Evolutionary conservation across 352 stramenopile genomes (phyloP).

Genomic region (Phytophthora rubi): DNA sequence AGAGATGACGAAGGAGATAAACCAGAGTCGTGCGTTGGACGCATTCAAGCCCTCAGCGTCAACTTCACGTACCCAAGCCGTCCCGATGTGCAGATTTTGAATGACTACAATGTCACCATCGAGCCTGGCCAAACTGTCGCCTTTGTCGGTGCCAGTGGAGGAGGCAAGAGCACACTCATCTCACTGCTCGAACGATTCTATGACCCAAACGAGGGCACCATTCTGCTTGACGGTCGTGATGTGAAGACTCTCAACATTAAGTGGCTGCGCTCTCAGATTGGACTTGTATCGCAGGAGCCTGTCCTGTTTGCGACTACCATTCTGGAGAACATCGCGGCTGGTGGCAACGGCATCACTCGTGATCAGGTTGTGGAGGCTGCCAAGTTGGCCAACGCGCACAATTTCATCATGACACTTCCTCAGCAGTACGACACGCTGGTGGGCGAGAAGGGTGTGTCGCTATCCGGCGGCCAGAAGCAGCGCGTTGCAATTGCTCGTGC

Average conservation of each 20-base stretch:
- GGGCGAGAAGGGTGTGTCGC: constrained; percentile 62
- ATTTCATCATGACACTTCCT: constrained; percentile 85
- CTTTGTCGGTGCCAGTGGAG: constrained; percentile 40
- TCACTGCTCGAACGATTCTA: constrained; percentile 90
- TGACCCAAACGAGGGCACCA: constrained; percentile 65
- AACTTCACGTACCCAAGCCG: constrained; percentile 78
- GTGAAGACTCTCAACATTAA: constrained; percentile 84
- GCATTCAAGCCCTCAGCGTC: constrained; percentile 55
- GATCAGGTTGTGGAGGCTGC: constrained; percentile 73
- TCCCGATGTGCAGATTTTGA: constrained; percentile 38
- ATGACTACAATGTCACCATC: constrained; percentile 46
- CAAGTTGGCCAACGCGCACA: constrained; percentile 52
- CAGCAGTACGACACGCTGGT: constrained; percentile 81
- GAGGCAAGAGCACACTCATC: constrained; percentile 56
- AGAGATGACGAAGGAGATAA: constrained; percentile 34
- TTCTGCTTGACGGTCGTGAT: constrained; percentile 85
- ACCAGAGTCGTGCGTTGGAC: constrained; percentile 35
- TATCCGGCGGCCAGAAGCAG: constrained; percentile 77
- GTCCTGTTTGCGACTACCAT: constrained; percentile 92
- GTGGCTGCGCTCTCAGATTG: constrained; percentile 65
- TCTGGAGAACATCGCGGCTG: constrained; percentile 90
- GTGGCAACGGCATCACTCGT: constrained; percentile 57
- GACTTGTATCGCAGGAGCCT: constrained; percentile 87
- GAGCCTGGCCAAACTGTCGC: constrained; percentile 41
- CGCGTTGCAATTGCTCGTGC: constrained; percentile 71